Base-by-base conservation (phyloP, 2,329 filamentous ascomycete genomes). In the Xylariaceae sp. region DNA sequence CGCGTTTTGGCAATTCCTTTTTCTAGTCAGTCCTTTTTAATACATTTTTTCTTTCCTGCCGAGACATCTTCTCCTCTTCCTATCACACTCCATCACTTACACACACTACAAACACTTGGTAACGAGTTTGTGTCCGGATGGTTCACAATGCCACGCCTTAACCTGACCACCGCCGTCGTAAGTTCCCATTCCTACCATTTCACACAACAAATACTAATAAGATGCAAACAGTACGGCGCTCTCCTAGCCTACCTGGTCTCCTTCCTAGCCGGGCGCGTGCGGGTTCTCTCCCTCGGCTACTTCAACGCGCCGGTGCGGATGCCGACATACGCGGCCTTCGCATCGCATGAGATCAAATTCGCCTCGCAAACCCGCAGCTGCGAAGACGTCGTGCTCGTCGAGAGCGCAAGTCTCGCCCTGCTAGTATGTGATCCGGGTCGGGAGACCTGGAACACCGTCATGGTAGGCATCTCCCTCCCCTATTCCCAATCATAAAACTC, bases 391-490 rank as follows among this genome's bases (percentile, higher is more conserved):
- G 37, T 75, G 6, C 67, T 76, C 9, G 53, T 76, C 1, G 70
- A 76, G 55, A 64, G 67, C 3, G 53, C 65, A 7, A 70, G 71
- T 13, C 8, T 75, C 2, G 75, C 74, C 1, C 61, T 77, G 18
- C 37, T 75, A 4, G 69, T 69, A 5, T 76, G 74, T 51, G 75
- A 76, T n/a, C 61, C 70, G 1, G 75, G 74, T 1, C 67, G 74
- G 4, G 75, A 76, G 53, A 68, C 64, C 4, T 73, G 70, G 67
- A 76, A 77, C 59, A 75, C 72, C 1, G 74, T 76, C 62, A 74
- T 76, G 74, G 75, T 67, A 51, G 52, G 62, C 8, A 42, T 5
- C 2, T 17, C 15, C 7, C 51, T 15, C 39, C 34, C 51, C 30
- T 9, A 15, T n/a, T 23, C 1, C 4, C 37, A 4, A 42, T 3